phyloP scores from a whole-genome alignment of 2,329 filamentous ascomycete species.

The Proliferodiscus dingleyae region DNA sequence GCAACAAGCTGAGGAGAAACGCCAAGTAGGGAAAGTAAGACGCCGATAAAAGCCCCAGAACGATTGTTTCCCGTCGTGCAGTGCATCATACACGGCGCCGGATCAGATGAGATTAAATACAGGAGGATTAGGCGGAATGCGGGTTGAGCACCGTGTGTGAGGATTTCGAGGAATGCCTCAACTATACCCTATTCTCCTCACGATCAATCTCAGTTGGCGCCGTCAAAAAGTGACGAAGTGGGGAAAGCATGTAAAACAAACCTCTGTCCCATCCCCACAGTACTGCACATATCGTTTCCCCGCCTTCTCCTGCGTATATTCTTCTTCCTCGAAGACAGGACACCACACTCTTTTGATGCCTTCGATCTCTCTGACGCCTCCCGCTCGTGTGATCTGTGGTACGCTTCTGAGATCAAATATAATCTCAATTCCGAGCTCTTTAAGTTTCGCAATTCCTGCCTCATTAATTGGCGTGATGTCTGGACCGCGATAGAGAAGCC shows the following conservation, averaged over 20 bases:
- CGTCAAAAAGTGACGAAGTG: neutral
- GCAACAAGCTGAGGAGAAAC: constrained; percentile 53
- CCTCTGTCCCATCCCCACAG: constrained; percentile 45
- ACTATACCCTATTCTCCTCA: constrained; percentile 49
- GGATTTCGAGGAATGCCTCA: constrained; percentile 57
- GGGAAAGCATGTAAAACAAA: constrained; percentile 18
- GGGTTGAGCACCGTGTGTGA: constrained; percentile 43
- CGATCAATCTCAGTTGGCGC: neutral
- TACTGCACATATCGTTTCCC: constrained; percentile 58
- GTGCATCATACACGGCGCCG: constrained; percentile 43
- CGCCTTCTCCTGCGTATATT: constrained; percentile 58
- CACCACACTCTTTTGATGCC: constrained; percentile 51
- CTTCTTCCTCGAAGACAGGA: constrained; percentile 59
- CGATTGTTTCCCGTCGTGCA: constrained; percentile 75
- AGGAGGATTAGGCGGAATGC: constrained; percentile 48
- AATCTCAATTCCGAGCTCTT: constrained; percentile 49
- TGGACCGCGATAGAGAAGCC: constrained; percentile 61
- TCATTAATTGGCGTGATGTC: constrained; percentile 56
- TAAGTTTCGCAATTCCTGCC: constrained; percentile 47
- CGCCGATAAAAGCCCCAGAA: constrained; percentile 63
- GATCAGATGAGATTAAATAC: constrained; percentile 28
- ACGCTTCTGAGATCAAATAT: constrained; percentile 65
- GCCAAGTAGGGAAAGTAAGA: constrained; percentile 59
- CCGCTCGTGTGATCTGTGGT: constrained; percentile 50
- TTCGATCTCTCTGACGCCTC: constrained; percentile 40